These are phyloP conservation scores for Exophiala aquamarina DNA, from an alignment of 2,329 filamentous ascomycete species.

Conservation along the genomic window DNA sequence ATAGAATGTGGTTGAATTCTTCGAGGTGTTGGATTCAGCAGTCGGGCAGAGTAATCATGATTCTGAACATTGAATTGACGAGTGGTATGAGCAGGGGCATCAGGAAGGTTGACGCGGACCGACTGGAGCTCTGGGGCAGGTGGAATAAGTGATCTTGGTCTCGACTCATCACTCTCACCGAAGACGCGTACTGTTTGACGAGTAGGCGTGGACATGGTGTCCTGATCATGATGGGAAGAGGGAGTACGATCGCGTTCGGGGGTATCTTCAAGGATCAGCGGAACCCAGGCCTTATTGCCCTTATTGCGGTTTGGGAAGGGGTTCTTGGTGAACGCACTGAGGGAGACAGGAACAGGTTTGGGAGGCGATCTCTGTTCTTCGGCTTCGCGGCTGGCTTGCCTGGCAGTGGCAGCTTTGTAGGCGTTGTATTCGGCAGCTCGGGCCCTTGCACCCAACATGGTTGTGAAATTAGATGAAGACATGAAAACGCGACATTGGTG, in stretches of 20 bases:
- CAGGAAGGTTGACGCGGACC: neutral
- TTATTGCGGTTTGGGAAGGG: slow-evolving; percentile 26
- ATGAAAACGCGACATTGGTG: slow-evolving; percentile 1
- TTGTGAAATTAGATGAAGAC: neutral
- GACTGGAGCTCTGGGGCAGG: neutral
- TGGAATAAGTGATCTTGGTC: no score
- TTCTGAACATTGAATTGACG: slow-evolving; percentile 14
- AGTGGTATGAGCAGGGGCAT: slow-evolving; percentile 3
- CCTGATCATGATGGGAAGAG: slow-evolving; percentile 1
- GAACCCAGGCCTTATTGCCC: slow-evolving; percentile 26
- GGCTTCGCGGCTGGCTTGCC: slow-evolving; percentile 26
- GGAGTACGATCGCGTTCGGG: slow-evolving; percentile 12
- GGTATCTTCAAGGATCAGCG: slow-evolving; percentile 24
- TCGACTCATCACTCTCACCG: neutral
- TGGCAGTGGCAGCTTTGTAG: slow-evolving; percentile 24
- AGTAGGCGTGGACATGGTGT: slow-evolving; percentile 6
- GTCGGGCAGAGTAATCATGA: slow-evolving; percentile 3
- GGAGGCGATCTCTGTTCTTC: slow-evolving; percentile 28
- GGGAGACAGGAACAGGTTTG: slow-evolving; percentile 24
- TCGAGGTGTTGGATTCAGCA: slow-evolving; percentile 16
- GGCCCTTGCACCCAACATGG: slow-evolving; percentile 28
- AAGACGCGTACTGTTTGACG: neutral
- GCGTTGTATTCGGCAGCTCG: slow-evolving; percentile 29
- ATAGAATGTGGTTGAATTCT: slow-evolving; percentile 15
- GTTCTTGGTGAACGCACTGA: slow-evolving; percentile 27